These are phyloP conservation scores for Trypanosoma rangeli DNA, from an alignment of 208 protist species.

Conservation along the genomic window DNA sequence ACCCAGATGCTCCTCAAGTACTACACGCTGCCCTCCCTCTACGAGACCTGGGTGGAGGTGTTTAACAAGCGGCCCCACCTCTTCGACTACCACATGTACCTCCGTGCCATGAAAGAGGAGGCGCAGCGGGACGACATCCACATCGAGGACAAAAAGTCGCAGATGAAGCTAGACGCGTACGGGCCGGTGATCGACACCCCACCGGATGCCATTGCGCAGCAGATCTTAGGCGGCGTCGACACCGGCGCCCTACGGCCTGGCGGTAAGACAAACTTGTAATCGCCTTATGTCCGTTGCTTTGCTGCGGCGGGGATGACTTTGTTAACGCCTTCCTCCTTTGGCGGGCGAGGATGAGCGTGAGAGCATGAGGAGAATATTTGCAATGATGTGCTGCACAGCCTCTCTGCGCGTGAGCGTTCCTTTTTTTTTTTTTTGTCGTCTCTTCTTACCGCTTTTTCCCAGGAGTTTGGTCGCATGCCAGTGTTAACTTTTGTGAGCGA, in stretches of 20 bases:
- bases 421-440: neutral
- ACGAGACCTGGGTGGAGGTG: slow-evolving; percentile 87
- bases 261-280: neutral
- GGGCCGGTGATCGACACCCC: slow-evolving; percentile 86
- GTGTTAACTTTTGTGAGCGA: slow-evolving; percentile 29
- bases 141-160: slow-evolving; percentile 87
- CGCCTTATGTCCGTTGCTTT: neutral
- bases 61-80: slow-evolving; percentile 85
- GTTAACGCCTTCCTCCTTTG: neutral
- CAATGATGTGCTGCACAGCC: neutral
- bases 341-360: neutral
- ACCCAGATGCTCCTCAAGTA: slow-evolving; percentile 92
- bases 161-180: slow-evolving; percentile 65
- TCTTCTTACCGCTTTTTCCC: neutral
- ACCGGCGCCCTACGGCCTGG: slow-evolving; percentile 26
- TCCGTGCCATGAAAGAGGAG: slow-evolving; percentile 91
- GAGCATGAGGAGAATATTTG: neutral
- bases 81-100: slow-evolving; percentile 89
- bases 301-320: neutral
- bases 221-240: slow-evolving; percentile 66
- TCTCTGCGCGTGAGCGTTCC: neutral
- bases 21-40: slow-evolving; percentile 84
- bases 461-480: neutral
- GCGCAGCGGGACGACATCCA: slow-evolving; percentile 79
- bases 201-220: slow-evolving; percentile 63